Evolutionary conservation across 2,329 filamentous ascomycete species (phyloP).

Genomic region (Erysiphe pulchra): DNA sequence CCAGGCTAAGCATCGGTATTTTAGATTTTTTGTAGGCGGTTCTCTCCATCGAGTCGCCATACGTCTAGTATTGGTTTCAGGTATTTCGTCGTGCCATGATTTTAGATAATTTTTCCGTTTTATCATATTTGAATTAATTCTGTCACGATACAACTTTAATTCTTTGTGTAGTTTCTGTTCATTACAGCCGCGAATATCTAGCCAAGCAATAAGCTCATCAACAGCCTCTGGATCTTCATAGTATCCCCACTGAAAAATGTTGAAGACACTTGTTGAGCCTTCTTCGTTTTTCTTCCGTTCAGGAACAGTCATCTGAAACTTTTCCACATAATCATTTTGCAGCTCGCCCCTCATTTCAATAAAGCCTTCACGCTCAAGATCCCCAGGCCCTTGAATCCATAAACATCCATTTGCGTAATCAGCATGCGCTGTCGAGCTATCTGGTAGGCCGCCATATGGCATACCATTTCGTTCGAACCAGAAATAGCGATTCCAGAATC

Average conservation of each 20-base stretch:
- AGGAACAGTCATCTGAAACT: constrained; percentile 59
- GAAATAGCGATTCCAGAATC: constrained; percentile 96
- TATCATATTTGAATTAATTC: constrained; percentile 57
- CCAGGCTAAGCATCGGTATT: constrained; percentile 37
- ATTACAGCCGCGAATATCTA: constrained; percentile 65
- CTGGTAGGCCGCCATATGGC: constrained; percentile 73
- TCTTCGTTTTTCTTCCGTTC: constrained; percentile 75
- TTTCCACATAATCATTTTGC: constrained; percentile 47
- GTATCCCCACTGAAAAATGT: constrained; percentile 71
- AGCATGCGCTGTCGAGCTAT: constrained; percentile 65
- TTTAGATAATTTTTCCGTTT: constrained; percentile 49
- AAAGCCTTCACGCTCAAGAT: constrained; percentile 64
- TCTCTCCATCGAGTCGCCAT: constrained; percentile 38
- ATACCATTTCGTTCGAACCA: constrained; percentile 99
- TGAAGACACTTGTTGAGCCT: constrained; percentile 50
- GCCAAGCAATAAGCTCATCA: constrained; percentile 60
- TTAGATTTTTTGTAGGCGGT: constrained; percentile 23
- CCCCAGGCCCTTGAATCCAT: constrained; percentile 89
- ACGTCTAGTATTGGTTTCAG: constrained; percentile 15
- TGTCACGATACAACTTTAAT: constrained; percentile 46
- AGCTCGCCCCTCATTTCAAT: constrained; percentile 51
- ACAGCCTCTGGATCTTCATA: constrained; percentile 59
- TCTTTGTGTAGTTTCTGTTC: constrained; percentile 78
- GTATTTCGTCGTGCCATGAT: constrained; percentile 20
- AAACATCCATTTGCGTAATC: constrained; percentile 84